Percentiles rank a stretch among this genome's conserved stretches.
These are phyloP conservation scores for Phytopythium sindhum DNA, from an alignment of 352 stramenopile genomes.

Conservation along the genomic window DNA sequence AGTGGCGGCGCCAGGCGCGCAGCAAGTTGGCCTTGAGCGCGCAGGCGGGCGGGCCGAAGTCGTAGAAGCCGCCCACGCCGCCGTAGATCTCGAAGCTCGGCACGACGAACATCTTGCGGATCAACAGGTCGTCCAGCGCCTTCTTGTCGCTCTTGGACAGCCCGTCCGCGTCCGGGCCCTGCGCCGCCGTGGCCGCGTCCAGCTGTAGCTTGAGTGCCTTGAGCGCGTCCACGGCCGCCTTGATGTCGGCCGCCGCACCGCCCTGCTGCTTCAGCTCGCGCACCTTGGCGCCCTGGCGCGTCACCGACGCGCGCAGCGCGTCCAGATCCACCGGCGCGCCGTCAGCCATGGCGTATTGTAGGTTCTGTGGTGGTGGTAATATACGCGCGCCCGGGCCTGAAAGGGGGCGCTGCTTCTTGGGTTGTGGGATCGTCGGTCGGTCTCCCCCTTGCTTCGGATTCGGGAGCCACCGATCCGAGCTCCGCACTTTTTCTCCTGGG, in stretches of 20 bases:
- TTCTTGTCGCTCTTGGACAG: conserved; percentile 84
- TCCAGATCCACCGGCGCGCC: conserved; percentile 85
- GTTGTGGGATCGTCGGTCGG: no score
- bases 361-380: neutral
- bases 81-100: conserved; percentile 99
- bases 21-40: conserved; percentile 97
- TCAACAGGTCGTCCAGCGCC: conserved; percentile 96
- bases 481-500: no score
- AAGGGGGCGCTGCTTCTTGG: neutral
- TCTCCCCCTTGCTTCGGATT: no score
- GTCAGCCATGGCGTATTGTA: conserved; percentile 10
- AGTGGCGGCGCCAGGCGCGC: conserved; percentile 96
- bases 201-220: conserved; percentile 93
- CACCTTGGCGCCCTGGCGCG: conserved; percentile 93
- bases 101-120: conserved; percentile 99
- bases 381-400: no score
- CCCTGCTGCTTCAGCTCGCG: conserved; percentile 97
- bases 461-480: no score
- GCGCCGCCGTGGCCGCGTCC: conserved; percentile 73
- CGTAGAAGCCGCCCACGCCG: conserved; percentile 97
- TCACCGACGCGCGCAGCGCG: conserved; percentile 92
- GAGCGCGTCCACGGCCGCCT: conserved; percentile 90
- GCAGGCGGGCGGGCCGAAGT: conserved; percentile 96
- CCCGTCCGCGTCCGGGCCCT: conserved; percentile 54
- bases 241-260: conserved; percentile 78